These are phyloP conservation scores for Leccinum rimulosum DNA, from an alignment of 768 basidiomycete species.

Conservation along the genomic window DNA sequence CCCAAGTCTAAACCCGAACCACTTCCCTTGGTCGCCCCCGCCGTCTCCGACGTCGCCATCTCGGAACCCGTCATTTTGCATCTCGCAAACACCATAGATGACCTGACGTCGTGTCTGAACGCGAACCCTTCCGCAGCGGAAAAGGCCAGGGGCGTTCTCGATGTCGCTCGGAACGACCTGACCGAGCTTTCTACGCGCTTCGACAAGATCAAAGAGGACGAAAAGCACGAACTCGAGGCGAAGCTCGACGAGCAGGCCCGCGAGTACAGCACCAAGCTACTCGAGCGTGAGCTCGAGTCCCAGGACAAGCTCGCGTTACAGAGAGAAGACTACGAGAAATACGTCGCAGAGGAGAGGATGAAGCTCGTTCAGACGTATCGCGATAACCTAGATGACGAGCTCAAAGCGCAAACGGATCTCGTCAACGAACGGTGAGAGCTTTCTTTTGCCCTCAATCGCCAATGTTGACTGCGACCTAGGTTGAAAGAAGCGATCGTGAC, in stretches of 20 bases:
- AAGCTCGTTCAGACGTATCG: constrained; percentile 76
- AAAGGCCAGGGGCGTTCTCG: constrained; percentile 72
- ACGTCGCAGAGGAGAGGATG: constrained; percentile 74
- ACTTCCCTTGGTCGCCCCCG: constrained; percentile 81
- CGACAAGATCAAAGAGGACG: constrained; percentile 76
- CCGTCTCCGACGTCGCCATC: constrained; percentile 63
- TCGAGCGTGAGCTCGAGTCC: constrained; percentile 81
- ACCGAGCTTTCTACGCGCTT: constrained; percentile 74
- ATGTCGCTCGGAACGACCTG: constrained; percentile 78
- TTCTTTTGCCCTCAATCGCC: neutral
- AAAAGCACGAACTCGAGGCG: constrained; percentile 61
- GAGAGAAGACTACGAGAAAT: constrained; percentile 80
- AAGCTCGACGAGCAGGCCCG: constrained; percentile 78
- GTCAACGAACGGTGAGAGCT: constrained; percentile 85
- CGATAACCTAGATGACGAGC: constrained; percentile 80
- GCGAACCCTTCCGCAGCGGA: constrained; percentile 64
- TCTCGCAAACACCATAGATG: constrained; percentile 90
- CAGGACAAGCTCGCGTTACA: constrained; percentile 84
- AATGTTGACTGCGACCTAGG: constrained; percentile 37
- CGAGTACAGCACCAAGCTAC: constrained; percentile 78
- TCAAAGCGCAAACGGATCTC: constrained; percentile 84
- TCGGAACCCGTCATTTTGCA: constrained; percentile 93
- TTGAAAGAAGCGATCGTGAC: constrained; percentile 93
- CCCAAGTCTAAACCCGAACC: constrained; percentile 36
- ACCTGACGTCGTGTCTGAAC: constrained; percentile 80